These are phyloP conservation scores for Ophiorrhiza pumila DNA, from an alignment of 257 asterid species.

Conservation along the genomic window DNA sequence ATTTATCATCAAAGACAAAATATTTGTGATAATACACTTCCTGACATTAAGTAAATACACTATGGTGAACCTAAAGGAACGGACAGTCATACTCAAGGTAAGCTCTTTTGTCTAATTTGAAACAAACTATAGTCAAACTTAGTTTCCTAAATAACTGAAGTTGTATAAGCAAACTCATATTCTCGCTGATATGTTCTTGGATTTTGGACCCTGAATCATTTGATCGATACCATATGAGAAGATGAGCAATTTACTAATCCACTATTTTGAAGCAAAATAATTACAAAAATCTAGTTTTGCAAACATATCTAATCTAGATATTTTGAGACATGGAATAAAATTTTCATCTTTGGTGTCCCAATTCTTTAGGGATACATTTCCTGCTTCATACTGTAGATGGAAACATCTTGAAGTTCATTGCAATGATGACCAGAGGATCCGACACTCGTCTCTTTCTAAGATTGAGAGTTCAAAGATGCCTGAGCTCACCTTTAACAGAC, in stretches of 20 bases:
- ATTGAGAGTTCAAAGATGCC: slow-evolving; percentile 47
- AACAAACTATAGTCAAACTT: not conserved
- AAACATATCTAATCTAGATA: not conserved
- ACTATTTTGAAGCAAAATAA: not conserved
- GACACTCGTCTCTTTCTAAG: slow-evolving; percentile 42
- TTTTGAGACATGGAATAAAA: not conserved
- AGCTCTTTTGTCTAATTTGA: not conserved
- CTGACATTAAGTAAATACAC: not conserved
- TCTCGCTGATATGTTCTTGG: not conserved
- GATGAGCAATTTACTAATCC: not conserved
- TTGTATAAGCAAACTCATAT: not conserved
- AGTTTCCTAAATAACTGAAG: not conserved
- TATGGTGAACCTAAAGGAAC: not conserved
- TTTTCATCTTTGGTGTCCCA: slow-evolving; percentile 17
- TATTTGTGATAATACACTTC: not conserved
- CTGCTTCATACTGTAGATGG: slow-evolving; percentile 54
- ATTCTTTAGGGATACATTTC: slow-evolving; percentile 54
- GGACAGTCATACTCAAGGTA: not conserved
- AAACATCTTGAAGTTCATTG: slow-evolving; percentile 84
- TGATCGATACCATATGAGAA: not conserved
- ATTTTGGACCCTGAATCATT: not conserved
- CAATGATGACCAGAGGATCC: slow-evolving; percentile 54
- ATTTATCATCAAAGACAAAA: not conserved
- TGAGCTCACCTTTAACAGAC: slow-evolving; percentile 66
- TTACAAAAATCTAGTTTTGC: not conserved